A percentile compares a stretch with the other conserved stretches of the same genome.
Conservation (phyloP, 768 basidiomycete genomes). For the Russula griseocarnosa region DNA sequence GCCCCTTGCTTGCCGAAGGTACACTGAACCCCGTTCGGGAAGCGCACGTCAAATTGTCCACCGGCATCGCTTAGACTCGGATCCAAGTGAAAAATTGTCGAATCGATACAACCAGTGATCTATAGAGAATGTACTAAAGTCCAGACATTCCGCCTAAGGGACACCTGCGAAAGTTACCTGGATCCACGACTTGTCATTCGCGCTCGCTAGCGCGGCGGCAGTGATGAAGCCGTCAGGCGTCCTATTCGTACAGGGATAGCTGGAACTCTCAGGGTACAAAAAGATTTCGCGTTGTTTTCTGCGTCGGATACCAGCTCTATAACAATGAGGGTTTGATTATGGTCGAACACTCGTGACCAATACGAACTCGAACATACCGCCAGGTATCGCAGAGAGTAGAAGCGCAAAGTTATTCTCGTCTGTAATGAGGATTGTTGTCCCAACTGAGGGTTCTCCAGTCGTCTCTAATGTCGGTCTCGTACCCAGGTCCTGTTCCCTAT, state of each 20-base stretch:
- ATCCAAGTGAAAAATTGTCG: slow-evolving; percentile 34
- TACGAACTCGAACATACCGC: slow-evolving; percentile 32
- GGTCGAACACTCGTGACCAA: not conserved
- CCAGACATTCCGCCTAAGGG: not conserved
- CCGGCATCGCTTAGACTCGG: slow-evolving; percentile 42
- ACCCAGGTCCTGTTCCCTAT: slow-evolving; percentile 20
- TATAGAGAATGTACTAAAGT: slow-evolving; percentile 15
- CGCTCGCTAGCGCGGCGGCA: slow-evolving; percentile 36
- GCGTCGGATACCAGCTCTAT: slow-evolving; percentile 41
- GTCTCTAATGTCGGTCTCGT: slow-evolving; percentile 40
- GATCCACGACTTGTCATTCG: slow-evolving; percentile 40
- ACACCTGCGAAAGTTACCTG: slow-evolving; percentile 34
- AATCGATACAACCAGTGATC: slow-evolving; percentile 42
- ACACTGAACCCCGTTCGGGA: slow-evolving; percentile 51
- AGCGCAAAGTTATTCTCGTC: slow-evolving; percentile 36
- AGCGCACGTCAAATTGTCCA: slow-evolving; percentile 50
- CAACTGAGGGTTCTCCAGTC: slow-evolving; percentile 35
- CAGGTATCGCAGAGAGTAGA: slow-evolving; percentile 35
- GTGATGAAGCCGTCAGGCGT: slow-evolving; percentile 40
- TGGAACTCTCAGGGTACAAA: slow-evolving; percentile 35
- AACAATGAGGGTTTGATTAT: not conserved
- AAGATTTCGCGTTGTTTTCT: slow-evolving; percentile 39
- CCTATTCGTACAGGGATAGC: slow-evolving; percentile 31
- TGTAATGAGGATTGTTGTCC: slow-evolving; percentile 39
- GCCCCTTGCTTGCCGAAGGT: slow-evolving; percentile 48